These are phyloP conservation scores for Pseudocercospora crystallina DNA, from an alignment of 2,329 filamentous ascomycete species.

Conservation along the genomic window DNA sequence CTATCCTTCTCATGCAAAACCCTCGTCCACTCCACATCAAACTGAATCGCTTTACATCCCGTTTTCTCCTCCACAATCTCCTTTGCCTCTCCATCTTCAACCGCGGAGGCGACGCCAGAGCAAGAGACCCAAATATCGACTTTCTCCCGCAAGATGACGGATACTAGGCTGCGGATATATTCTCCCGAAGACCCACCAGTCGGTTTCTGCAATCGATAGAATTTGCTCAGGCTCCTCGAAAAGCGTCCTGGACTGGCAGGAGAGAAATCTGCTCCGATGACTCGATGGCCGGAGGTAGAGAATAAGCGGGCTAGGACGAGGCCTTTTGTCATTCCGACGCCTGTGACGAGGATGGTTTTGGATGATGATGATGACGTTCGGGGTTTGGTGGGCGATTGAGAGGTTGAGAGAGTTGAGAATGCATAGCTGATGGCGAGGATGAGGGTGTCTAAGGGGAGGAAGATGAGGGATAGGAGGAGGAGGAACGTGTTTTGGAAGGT, in stretches of 20 bases:
- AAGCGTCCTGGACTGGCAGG: constrained; percentile 54
- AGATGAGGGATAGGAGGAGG: constrained; percentile 43
- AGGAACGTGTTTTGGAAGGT: constrained; percentile 50
- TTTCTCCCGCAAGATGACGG: constrained; percentile 59
- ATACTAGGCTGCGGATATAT: constrained; percentile 59
- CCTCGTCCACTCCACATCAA: constrained; percentile 56
- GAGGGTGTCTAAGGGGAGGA: constrained; percentile 53
- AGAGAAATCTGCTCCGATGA: constrained; percentile 67
- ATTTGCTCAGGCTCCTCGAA: constrained; percentile 57
- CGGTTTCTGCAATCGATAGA: constrained; percentile 50
- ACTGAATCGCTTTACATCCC: constrained; percentile 63
- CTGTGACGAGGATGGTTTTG: constrained; percentile 67
- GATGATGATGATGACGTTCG: constrained; percentile 30
- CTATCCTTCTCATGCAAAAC: constrained; percentile 64
- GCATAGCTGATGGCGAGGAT: constrained; percentile 42
- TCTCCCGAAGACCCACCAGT: constrained; percentile 35
- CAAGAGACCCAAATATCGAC: constrained; percentile 74
- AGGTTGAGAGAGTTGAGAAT: not conserved
- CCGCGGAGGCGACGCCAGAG: constrained; percentile 64
- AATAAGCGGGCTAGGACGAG: constrained; percentile 66
- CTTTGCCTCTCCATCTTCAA: constrained; percentile 67
- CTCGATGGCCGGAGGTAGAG: constrained; percentile 62
- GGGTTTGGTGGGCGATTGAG: too few species aligned
- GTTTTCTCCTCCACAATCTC: constrained; percentile 60
- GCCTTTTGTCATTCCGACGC: constrained; percentile 71